A percentile compares a stretch with the other conserved stretches of the same genome.
Conservation (phyloP, 1,284 basidiomycete genomes). For the Rhodotorula sp. region DNA sequence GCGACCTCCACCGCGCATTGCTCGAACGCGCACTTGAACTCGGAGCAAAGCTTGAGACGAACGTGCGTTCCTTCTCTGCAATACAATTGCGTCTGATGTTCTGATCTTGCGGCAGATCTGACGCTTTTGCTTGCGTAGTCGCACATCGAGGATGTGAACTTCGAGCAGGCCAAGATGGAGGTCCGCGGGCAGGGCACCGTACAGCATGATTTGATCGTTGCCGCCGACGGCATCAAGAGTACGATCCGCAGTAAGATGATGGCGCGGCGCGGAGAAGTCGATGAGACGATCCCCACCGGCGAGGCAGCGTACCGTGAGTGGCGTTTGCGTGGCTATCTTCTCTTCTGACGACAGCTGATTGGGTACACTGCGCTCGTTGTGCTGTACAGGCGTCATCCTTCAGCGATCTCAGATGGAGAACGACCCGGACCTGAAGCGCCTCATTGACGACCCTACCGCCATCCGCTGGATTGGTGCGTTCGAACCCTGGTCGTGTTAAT, state of each 20-base stretch:
- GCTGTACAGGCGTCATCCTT: conserved; percentile 46
- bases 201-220: conserved; percentile 50
- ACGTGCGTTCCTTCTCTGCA: neutral
- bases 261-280: conserved; percentile 47
- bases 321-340: too few species aligned
- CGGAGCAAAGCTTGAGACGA: conserved; percentile 45
- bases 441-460: conserved; percentile 48
- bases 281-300: conserved; percentile 49
- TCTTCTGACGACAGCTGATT: neutral
- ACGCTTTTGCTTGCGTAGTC: neutral
- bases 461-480: conserved; percentile 50
- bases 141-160: conserved; percentile 45
- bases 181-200: conserved; percentile 47
- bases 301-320: conserved; percentile 51
- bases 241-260: conserved; percentile 49
- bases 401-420: conserved; percentile 47
- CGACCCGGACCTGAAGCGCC: conserved; percentile 50
- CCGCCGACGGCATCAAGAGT: conserved; percentile 52
- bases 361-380: neutral
- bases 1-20: conserved; percentile 49
- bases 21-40: conserved; percentile 45
- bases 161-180: conserved; percentile 28
- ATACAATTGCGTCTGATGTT: neutral
- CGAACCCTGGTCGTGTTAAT: conserved; percentile 49
- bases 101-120: too few species aligned